Conservation (phyloP, 208 protist genomes). For the Leptomonas seymouri region DNA sequence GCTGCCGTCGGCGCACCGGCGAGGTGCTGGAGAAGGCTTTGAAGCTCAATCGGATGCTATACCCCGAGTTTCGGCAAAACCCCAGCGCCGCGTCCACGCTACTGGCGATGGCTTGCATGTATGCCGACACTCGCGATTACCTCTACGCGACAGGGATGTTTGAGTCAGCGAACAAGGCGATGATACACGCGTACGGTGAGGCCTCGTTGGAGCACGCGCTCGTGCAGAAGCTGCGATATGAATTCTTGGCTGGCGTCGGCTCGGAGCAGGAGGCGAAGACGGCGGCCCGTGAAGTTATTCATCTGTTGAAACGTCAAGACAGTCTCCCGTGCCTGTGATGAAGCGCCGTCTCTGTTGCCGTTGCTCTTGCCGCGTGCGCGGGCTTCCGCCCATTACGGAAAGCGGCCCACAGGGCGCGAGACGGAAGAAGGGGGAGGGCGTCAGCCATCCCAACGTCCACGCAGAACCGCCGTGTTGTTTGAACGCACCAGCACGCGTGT, state of each 20-base stretch:
- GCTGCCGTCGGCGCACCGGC: slow-evolving; percentile 53
- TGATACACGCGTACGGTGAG: slow-evolving; percentile 67
- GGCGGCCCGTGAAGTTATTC: slow-evolving; percentile 73
- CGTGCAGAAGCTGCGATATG: slow-evolving; percentile 70
- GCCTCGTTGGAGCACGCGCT: slow-evolving; percentile 61
- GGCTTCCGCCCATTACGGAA: too few species aligned
- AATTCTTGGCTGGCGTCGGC: slow-evolving; percentile 85
- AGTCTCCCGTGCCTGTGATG: slow-evolving; percentile 29
- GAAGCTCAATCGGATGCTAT: slow-evolving; percentile 71
- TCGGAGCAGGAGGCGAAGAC: slow-evolving; percentile 86
- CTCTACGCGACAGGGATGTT: slow-evolving; percentile 87
- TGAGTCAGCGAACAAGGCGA: slow-evolving; percentile 65
- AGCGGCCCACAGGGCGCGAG: too few species aligned
- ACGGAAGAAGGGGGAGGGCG: too few species aligned
- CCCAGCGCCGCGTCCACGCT: slow-evolving; percentile 63
- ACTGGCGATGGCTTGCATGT: slow-evolving; percentile 77
- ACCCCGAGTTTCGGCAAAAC: slow-evolving; percentile 67
- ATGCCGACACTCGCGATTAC: slow-evolving; percentile 90
- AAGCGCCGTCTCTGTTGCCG: neutral
- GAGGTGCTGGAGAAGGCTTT: slow-evolving; percentile 73
- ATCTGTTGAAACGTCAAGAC: slow-evolving; percentile 73
- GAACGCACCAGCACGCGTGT: too few species aligned
- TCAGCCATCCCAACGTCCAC: too few species aligned
- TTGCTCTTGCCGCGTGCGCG: too few species aligned
- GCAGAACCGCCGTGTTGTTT: too few species aligned